Percentiles rank a stretch among this genome's conserved stretches.
phyloP scores from a whole-genome alignment of 225 moss, liverwort and hornwort species.

The Pseudoscleropodium purum region DNA sequence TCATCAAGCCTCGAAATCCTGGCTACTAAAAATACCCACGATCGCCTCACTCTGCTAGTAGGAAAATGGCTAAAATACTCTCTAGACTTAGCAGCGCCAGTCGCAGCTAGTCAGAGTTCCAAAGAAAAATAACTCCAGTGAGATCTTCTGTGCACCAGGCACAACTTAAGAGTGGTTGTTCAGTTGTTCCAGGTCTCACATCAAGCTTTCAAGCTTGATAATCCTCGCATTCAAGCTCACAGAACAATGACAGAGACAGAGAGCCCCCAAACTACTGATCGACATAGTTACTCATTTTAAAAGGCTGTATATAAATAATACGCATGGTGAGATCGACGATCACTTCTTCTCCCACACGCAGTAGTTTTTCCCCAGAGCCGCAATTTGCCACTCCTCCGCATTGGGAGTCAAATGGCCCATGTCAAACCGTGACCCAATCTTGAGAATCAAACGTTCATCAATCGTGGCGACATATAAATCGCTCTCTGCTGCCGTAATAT shows the following conservation, averaged over 20 bases:
- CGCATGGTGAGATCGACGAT: background rate
- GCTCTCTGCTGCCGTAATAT: slow-evolving; percentile 45
- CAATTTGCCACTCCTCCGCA: slow-evolving; percentile 32
- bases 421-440: slow-evolving; percentile 57
- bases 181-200: background rate
- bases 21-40: background rate
- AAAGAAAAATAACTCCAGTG: background rate
- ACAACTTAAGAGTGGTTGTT: background rate
- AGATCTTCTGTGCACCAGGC: background rate
- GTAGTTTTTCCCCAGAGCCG: slow-evolving; percentile 54
- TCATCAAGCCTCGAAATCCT: background rate
- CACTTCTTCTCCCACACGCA: slow-evolving; percentile 77
- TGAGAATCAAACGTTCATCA: slow-evolving; percentile 47
- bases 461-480: slow-evolving; percentile 65
- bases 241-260: background rate
- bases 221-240: background rate
- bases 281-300: background rate
- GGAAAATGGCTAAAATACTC: background rate
- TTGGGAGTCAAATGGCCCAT: slow-evolving; percentile 49
- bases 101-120: background rate
- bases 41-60: background rate
- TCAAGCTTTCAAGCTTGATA: background rate
- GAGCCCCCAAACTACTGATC: background rate
- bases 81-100: background rate
- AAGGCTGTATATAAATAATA: background rate